Evolutionary conservation across 495 filamentous ascomycete genomes (phyloP).

Genomic region (Xylaria venustula): DNA sequence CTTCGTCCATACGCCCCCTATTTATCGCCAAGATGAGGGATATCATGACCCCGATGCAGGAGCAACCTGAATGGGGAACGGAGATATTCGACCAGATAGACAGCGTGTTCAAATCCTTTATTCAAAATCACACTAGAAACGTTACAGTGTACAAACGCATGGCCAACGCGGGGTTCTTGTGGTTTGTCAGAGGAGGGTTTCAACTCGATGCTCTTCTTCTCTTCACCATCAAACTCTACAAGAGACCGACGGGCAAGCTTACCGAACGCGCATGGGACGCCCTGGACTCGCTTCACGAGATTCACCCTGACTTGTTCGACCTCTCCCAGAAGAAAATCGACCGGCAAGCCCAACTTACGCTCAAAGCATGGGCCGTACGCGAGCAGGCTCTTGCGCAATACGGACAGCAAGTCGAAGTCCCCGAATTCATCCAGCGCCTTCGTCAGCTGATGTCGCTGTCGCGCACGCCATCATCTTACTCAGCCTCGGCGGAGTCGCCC

Average conservation of each 20-base stretch:
- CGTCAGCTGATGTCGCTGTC: slow-evolving; percentile 11
- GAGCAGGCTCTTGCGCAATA: slow-evolving; percentile 28
- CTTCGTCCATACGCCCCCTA: slow-evolving; percentile 41
- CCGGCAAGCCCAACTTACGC: slow-evolving; percentile 34
- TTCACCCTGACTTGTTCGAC: slow-evolving; percentile 41
- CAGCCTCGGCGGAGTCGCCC: background rate
- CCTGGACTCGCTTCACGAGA: slow-evolving; percentile 34
- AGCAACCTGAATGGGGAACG: slow-evolving; percentile 33
- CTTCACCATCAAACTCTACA: slow-evolving; percentile 44
- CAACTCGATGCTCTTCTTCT: slow-evolving; percentile 49
- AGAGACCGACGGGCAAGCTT: slow-evolving; percentile 42
- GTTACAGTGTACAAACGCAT: slow-evolving; percentile 31
- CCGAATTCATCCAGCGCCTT: slow-evolving; percentile 33
- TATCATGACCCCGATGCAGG: slow-evolving; percentile 34
- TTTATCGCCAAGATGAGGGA: slow-evolving; percentile 39
- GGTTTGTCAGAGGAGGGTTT: slow-evolving; percentile 45
- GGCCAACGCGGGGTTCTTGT: slow-evolving; percentile 38
- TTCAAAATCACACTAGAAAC: slow-evolving; percentile 38
- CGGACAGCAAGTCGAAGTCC: slow-evolving; percentile 18
- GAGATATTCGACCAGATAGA: slow-evolving; percentile 36
- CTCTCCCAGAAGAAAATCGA: slow-evolving; percentile 37
- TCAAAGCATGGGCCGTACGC: slow-evolving; percentile 44
- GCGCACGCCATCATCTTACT: background rate
- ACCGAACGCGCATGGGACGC: slow-evolving; percentile 50
- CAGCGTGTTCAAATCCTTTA: slow-evolving; percentile 40